Evolutionary conservation across 202 grass and related monocot species (phyloP).

Genomic region (Carex sylvatica): DNA sequence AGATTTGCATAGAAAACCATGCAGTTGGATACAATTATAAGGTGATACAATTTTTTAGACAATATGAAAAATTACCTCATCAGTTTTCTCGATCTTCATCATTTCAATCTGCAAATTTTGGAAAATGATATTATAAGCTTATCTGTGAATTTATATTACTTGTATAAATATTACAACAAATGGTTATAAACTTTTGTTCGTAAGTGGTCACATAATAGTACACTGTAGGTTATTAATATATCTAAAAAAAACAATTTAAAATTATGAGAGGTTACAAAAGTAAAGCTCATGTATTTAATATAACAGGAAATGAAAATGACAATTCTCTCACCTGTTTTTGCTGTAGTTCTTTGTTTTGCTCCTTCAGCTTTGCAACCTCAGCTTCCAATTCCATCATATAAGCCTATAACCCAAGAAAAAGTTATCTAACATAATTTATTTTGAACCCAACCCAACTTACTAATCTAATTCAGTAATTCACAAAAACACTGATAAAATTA

Average conservation of each 20-base stretch:
- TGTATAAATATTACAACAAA: neutral
- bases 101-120: slow-evolving; percentile 60
- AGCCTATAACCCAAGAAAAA: slow-evolving; percentile 37
- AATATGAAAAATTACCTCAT: slow-evolving; percentile 54
- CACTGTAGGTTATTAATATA: neutral
- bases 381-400: slow-evolving; percentile 96
- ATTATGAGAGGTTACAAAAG: neutral
- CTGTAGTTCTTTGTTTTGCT: slow-evolving; percentile 64
- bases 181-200: neutral
- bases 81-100: slow-evolving; percentile 65
- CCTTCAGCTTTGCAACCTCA: slow-evolving; percentile 93
- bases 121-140: slow-evolving; percentile 10
- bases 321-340: slow-evolving; percentile 66
- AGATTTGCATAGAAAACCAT: neutral
- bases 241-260: neutral
- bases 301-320: slow-evolving; percentile 2
- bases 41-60: neutral
- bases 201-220: neutral
- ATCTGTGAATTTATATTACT: neutral
- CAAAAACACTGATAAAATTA: neutral
- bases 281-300: neutral
- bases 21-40: neutral
- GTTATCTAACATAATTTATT: neutral
- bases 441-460: neutral
- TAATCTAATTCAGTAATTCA: slow-evolving; percentile 5